phyloP scores from a whole-genome alignment of 2,329 filamentous ascomycete genomes.

The Neospermospora avenae region DNA sequence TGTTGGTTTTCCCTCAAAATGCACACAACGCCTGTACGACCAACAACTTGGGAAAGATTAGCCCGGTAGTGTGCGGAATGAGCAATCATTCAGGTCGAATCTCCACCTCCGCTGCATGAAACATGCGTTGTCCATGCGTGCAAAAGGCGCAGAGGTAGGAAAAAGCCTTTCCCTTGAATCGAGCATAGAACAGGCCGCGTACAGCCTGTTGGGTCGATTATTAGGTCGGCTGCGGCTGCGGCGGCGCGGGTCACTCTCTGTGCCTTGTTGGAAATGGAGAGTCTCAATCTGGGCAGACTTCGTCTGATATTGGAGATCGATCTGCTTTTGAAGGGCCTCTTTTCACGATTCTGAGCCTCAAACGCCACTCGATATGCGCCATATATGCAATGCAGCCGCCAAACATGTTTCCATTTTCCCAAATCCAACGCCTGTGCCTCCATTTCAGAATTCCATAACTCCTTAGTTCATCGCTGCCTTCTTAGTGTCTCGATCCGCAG shows the following conservation, averaged over 20 bases:
- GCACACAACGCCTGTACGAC: neutral
- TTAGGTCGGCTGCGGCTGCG: slow-evolving; percentile 16
- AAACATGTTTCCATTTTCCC: slow-evolving; percentile 7
- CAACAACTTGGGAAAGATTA: slow-evolving; percentile 10
- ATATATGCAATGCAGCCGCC: slow-evolving; percentile 21
- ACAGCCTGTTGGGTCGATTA: slow-evolving; percentile 4
- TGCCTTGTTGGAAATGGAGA: slow-evolving; percentile 9
- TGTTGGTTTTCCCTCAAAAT: slow-evolving; percentile 1
- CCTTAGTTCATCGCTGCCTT: slow-evolving; percentile 36
- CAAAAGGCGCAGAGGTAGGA: slow-evolving; percentile 19
- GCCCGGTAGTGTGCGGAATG: slow-evolving; percentile 12
- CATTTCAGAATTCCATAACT: slow-evolving; percentile 1
- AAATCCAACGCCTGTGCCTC: slow-evolving; percentile 26
- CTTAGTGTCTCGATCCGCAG: slow-evolving; percentile 44
- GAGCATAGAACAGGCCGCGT: slow-evolving; percentile 15
- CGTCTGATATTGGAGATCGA: slow-evolving; percentile 24
- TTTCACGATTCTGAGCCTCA: slow-evolving; percentile 5
- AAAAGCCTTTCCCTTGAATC: slow-evolving; percentile 10
- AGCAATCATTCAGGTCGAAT: slow-evolving; percentile 10
- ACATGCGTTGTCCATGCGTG: slow-evolving; percentile 21
- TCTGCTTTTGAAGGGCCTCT: neutral
- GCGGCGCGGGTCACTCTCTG: slow-evolving; percentile 15
- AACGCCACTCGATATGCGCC: slow-evolving; percentile 27
- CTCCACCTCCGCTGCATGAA: slow-evolving; percentile 7
- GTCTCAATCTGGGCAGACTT: slow-evolving; percentile 9